Base-by-base conservation (phyloP, 352 stramenopile genomes). In the Pythium grandisporangium region DNA sequence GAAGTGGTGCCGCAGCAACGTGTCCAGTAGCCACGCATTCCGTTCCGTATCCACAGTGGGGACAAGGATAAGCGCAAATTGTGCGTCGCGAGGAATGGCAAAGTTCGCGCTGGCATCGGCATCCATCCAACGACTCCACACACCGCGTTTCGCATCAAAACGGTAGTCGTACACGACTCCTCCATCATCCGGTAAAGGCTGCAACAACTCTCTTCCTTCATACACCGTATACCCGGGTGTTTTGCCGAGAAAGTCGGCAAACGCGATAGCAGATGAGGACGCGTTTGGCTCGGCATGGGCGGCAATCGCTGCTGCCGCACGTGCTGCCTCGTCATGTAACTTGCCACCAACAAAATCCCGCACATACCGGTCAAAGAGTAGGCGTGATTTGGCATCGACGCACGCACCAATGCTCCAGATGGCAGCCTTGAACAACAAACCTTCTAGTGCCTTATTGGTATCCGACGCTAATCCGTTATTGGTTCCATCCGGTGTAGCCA, bases 21-120 rank as follows among this genome's bases (percentile, higher is more conserved):
- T 85, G 32, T 96, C 77, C n/a, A 97, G 58, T 7, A 97, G 49
- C 74, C 81, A 96, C 17, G 90, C 85, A 23, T 96, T 94, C 7
- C 84, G 79, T 45, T 96, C 83, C 14, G 90, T 97, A 38, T 97
- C 90, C 39, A 97, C 87, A 5, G 91, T 97, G 2, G 87, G 89
- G 13, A 97, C 90, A 13, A 97, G 47, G 23, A 97, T 95, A 29
- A 75, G 70, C 12, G 87, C 90, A 43, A 96, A 94, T 41, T 82
- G 68, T 2, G 79, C 68, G 21, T 88, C 72, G 7, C 64, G 59
- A 1, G 79, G 77, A 29, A 94, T 91, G 6, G 61, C 58, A 25
- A 85, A 83, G 3, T 46, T 48, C 0, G 61, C 56, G 0, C 54
- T 37, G 6, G 49, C 51, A 6, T 88, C 77, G 6, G 49, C 51